Conservation (phyloP, 345 rosid genomes). For the Combretum micranthum region DNA sequence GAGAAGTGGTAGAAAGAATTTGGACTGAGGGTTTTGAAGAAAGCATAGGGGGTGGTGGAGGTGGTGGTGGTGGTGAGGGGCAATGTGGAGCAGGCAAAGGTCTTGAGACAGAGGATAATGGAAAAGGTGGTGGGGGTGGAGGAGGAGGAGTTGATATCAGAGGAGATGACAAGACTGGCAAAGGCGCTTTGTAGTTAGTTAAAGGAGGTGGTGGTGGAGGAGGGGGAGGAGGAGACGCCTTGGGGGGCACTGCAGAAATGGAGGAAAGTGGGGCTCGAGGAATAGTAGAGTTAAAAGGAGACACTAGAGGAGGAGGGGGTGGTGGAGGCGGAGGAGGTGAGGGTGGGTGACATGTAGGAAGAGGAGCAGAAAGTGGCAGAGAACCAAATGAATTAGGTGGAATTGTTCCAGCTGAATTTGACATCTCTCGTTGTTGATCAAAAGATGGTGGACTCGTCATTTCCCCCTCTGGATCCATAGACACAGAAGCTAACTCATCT, state of each 20-base stretch:
- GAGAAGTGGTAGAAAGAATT: not conserved
- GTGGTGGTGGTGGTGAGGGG: constrained; percentile 13
- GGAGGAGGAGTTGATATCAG: not conserved
- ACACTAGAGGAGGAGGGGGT: constrained; percentile 17
- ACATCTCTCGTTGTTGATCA: constrained; percentile 17
- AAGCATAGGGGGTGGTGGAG: constrained; percentile 21
- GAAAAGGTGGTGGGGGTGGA: constrained; percentile 9
- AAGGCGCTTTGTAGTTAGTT: constrained; percentile 4
- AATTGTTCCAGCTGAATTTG: constrained; percentile 19
- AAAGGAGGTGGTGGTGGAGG: constrained; percentile 24
- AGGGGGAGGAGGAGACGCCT: constrained; percentile 14
- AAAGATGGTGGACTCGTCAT: constrained; percentile 21
- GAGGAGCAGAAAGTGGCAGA: constrained; percentile 15
- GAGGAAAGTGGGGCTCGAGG: constrained; percentile 8
- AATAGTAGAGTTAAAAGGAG: constrained; percentile 2
- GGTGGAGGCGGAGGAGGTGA: constrained; percentile 20
- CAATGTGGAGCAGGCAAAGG: constrained; percentile 7
- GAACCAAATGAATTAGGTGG: constrained; percentile 23
- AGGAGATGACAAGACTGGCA: constrained; percentile 1
- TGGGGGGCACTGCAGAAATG: not conserved
- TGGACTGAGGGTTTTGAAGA: constrained; percentile 18
- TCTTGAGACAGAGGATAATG: constrained; percentile 1
- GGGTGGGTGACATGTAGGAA: constrained; percentile 1
- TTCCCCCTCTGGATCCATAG: constrained; percentile 25
- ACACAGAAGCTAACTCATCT: constrained; percentile 25